Evolutionary conservation across 225 moss, liverwort and hornwort genomes (phyloP), one percentile per base, ranked within the genome.

Genomic region (Neckera pumila): DNA sequence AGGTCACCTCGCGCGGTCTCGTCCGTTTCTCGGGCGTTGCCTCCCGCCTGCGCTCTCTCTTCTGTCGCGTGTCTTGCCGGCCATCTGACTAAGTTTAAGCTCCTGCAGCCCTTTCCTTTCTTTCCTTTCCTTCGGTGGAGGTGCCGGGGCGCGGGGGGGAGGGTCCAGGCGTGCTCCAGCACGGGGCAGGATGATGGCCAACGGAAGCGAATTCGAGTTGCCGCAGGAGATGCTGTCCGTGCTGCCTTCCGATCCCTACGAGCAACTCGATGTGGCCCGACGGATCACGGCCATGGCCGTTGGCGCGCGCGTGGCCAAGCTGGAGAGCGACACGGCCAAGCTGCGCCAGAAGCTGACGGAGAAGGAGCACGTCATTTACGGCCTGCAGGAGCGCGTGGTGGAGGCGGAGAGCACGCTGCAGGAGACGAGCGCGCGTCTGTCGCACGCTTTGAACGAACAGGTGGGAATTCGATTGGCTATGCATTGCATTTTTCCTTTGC

Each of bases 201-300:
- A 90, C 53, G 96, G 95, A 64, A 93, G 92, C 40, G 95, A 96
- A 94, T 96, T 91, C 83, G 97, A 97, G 85, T 92, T 97, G 57
- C 93, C 96, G 67, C 93, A 92, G 89, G 96, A 97, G 85, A 89
- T 97, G 42, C 73, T 97, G 86, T 92, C 95, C 71, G 95, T 95
- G 86, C 90, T 97, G 45, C 97, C 97, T 8, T 82, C 95, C 82
- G 96, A 97, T 93, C 97, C 97, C 40, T 96, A 96, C 82, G 97
- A 97, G 91, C 96, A 97, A 93, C 95, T 97, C 80, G 96, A 97
- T 64, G 92, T 97, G 78, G 97, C 97, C 25, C 86, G 97, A 34
- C 90, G 94, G 67, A 96, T 97, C 82, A 97, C 96, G 26, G 95
- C 96, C 77, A 96, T 97, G 97, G 97, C 97, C 64, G 93, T 97